These are phyloP conservation scores for Fusarium sacchari DNA, from an alignment of 2,329 filamentous ascomycete species.

Conservation along the genomic window DNA sequence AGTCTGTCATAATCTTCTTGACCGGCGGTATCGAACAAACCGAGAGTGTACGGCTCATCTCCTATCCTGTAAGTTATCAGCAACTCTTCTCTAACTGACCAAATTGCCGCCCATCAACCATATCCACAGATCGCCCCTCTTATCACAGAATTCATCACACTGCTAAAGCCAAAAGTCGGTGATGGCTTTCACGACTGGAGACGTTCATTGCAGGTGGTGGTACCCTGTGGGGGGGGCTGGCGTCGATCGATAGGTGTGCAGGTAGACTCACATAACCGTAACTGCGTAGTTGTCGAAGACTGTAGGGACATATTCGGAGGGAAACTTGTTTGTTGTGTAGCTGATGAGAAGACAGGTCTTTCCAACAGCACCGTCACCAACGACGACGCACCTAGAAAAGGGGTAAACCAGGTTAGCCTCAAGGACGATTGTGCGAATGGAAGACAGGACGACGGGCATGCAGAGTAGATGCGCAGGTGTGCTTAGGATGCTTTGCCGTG, in stretches of 20 bases:
- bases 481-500: not conserved
- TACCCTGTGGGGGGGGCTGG: conserved; percentile 23
- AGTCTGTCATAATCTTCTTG: conserved; percentile 99
- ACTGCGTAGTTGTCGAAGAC: conserved; percentile 99
- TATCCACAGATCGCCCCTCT: not conserved
- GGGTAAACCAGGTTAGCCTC: conserved; percentile 36
- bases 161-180: conserved; percentile 1
- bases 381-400: conserved; percentile 86
- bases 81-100: not conserved
- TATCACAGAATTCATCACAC: conserved; percentile 1
- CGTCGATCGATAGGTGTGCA: conserved; percentile 27
- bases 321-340: conserved; percentile 99
- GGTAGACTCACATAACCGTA: conserved; percentile 90
- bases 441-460: not conserved
- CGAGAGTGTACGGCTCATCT: conserved; percentile 96
- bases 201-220: conserved; percentile 21
- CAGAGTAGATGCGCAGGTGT: conserved; percentile 30
- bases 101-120: not conserved
- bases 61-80: conserved; percentile 78
- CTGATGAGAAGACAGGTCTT: conserved; percentile 99
- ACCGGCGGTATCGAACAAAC: conserved; percentile 97
- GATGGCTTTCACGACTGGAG: conserved; percentile 3
- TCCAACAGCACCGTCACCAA: conserved; percentile 98
- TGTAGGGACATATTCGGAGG: conserved; percentile 98
- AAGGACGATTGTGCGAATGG: not conserved